phyloP scores from a whole-genome alignment of 257 asterid genomes.

The Plantago ovata region DNA sequence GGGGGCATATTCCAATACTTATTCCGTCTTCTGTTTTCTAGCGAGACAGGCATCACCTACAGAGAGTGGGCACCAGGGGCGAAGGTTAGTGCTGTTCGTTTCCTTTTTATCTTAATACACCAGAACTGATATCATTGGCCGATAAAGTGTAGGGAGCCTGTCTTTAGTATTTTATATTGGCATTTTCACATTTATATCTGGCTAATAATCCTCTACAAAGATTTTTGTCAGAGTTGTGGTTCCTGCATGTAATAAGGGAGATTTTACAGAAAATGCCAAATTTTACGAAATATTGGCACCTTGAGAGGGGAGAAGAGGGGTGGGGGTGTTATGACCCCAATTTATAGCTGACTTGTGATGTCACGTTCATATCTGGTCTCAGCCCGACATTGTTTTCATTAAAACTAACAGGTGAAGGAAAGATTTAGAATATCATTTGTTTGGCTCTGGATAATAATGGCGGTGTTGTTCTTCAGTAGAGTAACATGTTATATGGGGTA shows the following conservation, averaged over 20 bases:
- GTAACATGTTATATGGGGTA: neutral
- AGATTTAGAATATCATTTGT: constrained; percentile 1
- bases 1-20: constrained; percentile 4
- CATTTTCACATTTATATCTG: neutral
- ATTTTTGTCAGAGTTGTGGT: constrained; percentile 5
- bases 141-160: neutral
- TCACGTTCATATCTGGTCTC: neutral
- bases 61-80: constrained; percentile 99
- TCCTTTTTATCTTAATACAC: constrained; percentile 8
- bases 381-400: neutral
- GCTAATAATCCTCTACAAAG: constrained; percentile 18
- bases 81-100: constrained; percentile 55
- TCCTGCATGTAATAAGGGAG: constrained; percentile 8
- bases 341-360: neutral
- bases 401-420: neutral
- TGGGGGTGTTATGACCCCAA: neutral
- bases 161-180: neutral
- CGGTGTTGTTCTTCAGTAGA: neutral
- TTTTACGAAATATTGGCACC: constrained; percentile 3
- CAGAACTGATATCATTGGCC: constrained; percentile 1
- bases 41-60: constrained; percentile 92
- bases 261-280: constrained; percentile 4
- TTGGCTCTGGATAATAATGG: neutral
- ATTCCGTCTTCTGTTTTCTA: constrained; percentile 39
- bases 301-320: no score